Base-by-base conservation (phyloP, 441 rosid genomes). In the Sinapis alba region DNA sequence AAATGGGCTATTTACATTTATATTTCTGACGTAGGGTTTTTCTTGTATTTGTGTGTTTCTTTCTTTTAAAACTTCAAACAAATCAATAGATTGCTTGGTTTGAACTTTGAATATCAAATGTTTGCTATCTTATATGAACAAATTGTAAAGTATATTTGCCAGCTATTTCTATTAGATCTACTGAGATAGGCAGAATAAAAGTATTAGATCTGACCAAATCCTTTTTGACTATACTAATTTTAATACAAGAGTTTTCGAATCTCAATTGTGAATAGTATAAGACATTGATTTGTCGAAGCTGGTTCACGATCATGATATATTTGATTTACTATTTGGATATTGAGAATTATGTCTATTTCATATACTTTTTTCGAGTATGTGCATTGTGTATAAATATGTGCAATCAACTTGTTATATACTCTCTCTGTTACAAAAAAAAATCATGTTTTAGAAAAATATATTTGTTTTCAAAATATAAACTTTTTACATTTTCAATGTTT, bases 11-110 rank as follows among this genome's bases (percentile, higher is more conserved):
- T 61, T 7, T 60, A 28, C 20, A n/a, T 28, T 36, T 64, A 21
- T 8, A 16, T 16, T 65, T 47, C 10, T 65, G 43, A 65, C 24
- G 26, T 65, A 16, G 26, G 26, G 11, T 16, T 45, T 47, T 65
- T 24, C 23, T 24, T 65, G 19, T 3, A 62, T 19, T 43, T 6
- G 5, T 23, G 43, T n/a, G 10, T 51, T 51, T 13, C 9, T 28
- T 15, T 53, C 12, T 3, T 53, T 53, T 11, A 54, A 11, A 54
- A 23, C 61, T 12, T 56, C 32, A 62, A 34, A 36, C 21, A 41
- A 65, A 43, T 65, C 13, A 65, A 65, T 13, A 65, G n/a, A 65
- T n/a, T 65, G 38, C 56, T 65, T 65, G 38, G 69, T 64, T 64
- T 32, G 64, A 59, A 28, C 18, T 62, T 63, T 18, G 63, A 59